Evolutionary conservation across 2,329 filamentous ascomycete genomes (phyloP).

Genomic region (Colletotrichum euphorbiae): DNA sequence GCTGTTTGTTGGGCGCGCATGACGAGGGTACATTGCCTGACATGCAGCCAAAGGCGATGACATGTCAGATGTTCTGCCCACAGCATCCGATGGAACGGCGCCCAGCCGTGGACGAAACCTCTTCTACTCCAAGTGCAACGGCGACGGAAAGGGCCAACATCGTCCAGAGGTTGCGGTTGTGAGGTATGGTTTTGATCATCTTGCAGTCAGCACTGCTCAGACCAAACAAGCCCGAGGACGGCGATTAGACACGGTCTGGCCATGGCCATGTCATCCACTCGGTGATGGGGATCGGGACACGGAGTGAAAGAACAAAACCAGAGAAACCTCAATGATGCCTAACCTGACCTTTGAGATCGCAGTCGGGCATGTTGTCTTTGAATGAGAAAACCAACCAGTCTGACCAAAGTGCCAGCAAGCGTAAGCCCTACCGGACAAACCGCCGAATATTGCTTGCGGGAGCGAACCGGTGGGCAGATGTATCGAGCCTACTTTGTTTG

Average conservation of each 20-base stretch:
- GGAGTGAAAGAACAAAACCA: too few relatives aligned
- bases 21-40: conserved; percentile 2
- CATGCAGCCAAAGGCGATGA: conserved; percentile 11
- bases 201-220: neutral
- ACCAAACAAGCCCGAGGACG: conserved; percentile 5
- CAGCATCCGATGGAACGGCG: conserved; percentile 23
- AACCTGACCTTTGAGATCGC: too few relatives aligned
- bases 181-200: too few relatives aligned
- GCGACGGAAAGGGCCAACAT: neutral
- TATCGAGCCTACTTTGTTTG: neutral
- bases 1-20: too few relatives aligned
- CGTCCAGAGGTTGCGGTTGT: neutral
- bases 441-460: conserved; percentile 4
- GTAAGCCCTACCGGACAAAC: conserved; percentile 1
- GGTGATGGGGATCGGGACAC: too few relatives aligned
- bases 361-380: too few relatives aligned
- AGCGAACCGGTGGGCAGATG: conserved; percentile 1
- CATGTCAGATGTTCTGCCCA: conserved; percentile 27
- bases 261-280: too few relatives aligned
- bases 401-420: neutral
- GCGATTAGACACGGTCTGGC: neutral
- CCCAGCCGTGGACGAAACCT: conserved; percentile 23
- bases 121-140: conserved; percentile 1
- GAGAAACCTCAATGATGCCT: too few relatives aligned
- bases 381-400: too few relatives aligned